These are phyloP conservation scores for Irpex sp. DNA, from an alignment of 1,284 basidiomycete species.

Conservation along the genomic window DNA sequence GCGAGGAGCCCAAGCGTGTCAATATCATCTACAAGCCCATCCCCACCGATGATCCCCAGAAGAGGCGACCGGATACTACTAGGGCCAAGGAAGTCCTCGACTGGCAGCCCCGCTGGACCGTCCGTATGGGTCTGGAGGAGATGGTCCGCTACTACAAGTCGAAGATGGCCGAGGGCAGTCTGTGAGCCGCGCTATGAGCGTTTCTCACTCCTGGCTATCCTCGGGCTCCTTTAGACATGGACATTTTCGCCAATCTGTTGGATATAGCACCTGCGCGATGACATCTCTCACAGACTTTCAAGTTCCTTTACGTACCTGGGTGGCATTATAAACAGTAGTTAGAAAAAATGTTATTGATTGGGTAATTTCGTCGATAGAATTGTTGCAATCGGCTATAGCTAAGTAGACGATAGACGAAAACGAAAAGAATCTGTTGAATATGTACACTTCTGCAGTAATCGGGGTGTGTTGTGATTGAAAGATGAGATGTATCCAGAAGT, in stretches of 20 bases:
- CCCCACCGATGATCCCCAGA: slow-evolving; percentile 92
- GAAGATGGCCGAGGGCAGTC: slow-evolving; percentile 78
- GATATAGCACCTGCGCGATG: no score
- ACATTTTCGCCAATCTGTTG: no score
- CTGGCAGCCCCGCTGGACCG: slow-evolving; percentile 94
- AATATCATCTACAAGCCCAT: slow-evolving; percentile 82
- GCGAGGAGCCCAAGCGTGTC: slow-evolving; percentile 57
- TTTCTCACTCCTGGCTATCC: not conserved
- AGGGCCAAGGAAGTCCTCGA: slow-evolving; percentile 82
- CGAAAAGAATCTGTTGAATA: not conserved
- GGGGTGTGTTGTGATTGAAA: not conserved
- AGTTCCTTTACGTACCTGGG: no score
- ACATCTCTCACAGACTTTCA: no score
- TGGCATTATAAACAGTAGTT: not conserved
- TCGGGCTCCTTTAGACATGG: not conserved
- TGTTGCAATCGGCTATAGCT: not conserved
- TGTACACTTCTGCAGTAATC: not conserved
- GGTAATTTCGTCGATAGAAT: not conserved
- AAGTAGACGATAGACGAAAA: not conserved
- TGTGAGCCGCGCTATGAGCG: slow-evolving; percentile 33
- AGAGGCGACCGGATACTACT: slow-evolving; percentile 89
- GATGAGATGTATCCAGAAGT: not conserved
- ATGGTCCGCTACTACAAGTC: slow-evolving; percentile 91
- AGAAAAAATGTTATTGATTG: not conserved
- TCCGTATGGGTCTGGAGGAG: slow-evolving; percentile 88